Evolutionary conservation across 805 yeast species (phyloP), one percentile per base, ranked within the genome.

Genomic region (Naumovozyma baii): DNA sequence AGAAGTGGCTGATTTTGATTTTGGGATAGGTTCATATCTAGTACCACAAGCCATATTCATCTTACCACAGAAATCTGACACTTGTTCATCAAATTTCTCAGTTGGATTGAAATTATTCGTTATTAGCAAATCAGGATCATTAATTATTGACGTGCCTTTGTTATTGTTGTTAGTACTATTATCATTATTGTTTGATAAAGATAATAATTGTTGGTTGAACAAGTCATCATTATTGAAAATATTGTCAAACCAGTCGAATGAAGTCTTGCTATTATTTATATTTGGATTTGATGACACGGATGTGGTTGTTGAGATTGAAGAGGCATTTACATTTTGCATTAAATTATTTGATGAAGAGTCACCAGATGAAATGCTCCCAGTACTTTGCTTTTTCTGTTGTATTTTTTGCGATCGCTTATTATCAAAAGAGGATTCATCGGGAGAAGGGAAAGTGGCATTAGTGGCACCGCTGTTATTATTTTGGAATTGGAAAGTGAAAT

Each of bases 21-120:
- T 45, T 2, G 95, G 94, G 3, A 79, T 57, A 3, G 92, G 95
- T 46, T 73, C 63, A 13, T 70, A 70, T 50, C 69, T 78, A 5
- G 80, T 78, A 14, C 96, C 96, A 62, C 96, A 88, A 1, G 87
- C 96, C 57, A 77, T 72, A 45, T 75, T 73, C 54, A 90, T 69
- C 50, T 78, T 75, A 18, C 73, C 73, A 55, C 97, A 90, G 57
- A 90, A 90, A 20, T 74, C 76, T 43, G 74, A 72, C 39, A 80
- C 78, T 48, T 80, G 78, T 54, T 83, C 90, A 52, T 78, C 82
- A 55, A 77, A 82, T 40, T 69, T 61, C 13, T 64, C 62, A 32
- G 59, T 56, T 43, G 65, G 66, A 41, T 64, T 53, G 42, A 63
- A 63, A 18, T 62, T 61, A 31, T 53, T 52, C 10, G 52, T 39